Evolutionary conservation across 1,284 basidiomycete genomes (phyloP).

Genomic region (Ustilago vetiveriae): DNA sequence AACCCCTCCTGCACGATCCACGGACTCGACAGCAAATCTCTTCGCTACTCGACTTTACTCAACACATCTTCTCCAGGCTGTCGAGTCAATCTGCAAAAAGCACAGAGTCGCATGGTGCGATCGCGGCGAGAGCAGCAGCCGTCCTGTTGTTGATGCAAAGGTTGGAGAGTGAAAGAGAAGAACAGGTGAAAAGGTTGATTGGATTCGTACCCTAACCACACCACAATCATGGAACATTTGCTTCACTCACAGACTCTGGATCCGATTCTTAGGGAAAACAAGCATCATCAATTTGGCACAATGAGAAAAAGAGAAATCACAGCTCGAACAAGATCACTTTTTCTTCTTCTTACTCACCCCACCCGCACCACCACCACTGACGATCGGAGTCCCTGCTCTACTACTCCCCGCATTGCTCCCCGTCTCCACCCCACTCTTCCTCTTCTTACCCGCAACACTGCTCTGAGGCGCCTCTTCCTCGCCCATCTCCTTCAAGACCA

Average conservation of each 20-base stretch:
- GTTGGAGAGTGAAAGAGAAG: slow-evolving; percentile 1
- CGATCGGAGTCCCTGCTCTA: slow-evolving; percentile 21
- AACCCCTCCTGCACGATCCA: too few species aligned
- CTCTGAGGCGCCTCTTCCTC: slow-evolving; percentile 67
- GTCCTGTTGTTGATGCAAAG: slow-evolving; percentile 20
- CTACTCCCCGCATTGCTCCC: slow-evolving; percentile 30
- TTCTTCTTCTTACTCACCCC: slow-evolving; percentile 31
- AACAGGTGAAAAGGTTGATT: not conserved
- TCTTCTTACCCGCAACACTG: slow-evolving; percentile 15
- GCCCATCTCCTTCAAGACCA: slow-evolving; percentile 84
- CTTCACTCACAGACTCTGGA: too few species aligned
- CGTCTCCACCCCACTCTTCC: slow-evolving; percentile 17
- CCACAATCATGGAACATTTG: too few species aligned
- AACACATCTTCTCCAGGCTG: slow-evolving; percentile 4
- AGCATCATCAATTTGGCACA: not conserved
- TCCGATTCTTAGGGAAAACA: too few species aligned
- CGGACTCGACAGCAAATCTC: too few species aligned
- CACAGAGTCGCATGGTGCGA: not conserved
- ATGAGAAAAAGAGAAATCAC: not conserved
- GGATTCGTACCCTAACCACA: slow-evolving; percentile 10
- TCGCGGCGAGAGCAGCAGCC: slow-evolving; percentile 11
- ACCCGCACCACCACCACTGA: not conserved
- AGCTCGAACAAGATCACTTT: slow-evolving; percentile 11
- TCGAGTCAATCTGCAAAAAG: too few species aligned
- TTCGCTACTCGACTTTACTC: slow-evolving; percentile 3